These are phyloP conservation scores for Hydnomerulius pinastri DNA, from an alignment of 768 basidiomycete species.

Conservation along the genomic window DNA sequence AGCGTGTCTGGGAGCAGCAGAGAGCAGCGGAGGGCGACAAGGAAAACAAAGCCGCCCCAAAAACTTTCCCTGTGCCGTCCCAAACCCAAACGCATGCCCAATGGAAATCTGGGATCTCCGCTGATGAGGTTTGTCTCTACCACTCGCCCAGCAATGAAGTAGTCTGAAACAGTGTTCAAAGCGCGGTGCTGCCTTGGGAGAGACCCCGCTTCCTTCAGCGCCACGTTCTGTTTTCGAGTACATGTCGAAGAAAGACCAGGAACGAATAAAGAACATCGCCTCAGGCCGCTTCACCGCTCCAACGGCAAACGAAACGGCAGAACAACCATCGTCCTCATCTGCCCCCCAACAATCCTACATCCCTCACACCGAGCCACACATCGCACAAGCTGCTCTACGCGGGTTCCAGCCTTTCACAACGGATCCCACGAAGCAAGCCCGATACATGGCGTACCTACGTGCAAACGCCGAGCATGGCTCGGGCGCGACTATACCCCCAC, in stretches of 20 bases:
- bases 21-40: constrained; percentile 42
- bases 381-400: constrained; percentile 82
- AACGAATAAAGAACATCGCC: constrained; percentile 71
- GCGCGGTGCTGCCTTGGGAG: constrained; percentile 85
- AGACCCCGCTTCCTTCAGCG: constrained; percentile 66
- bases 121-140: constrained; percentile 62
- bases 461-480: constrained; percentile 60
- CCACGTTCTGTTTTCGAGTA: constrained; percentile 92
- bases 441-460: constrained; percentile 81
- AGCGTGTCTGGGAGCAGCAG: constrained; percentile 64
- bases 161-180: constrained; percentile 33
- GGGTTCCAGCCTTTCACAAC: constrained; percentile 90
- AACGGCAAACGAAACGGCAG: constrained; percentile 28
- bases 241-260: constrained; percentile 88
- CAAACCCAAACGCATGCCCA: constrained; percentile 41
- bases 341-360: constrained; percentile 41
- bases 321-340: constrained; percentile 21
- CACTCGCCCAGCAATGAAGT: background rate
- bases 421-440: constrained; percentile 77
- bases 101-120: constrained; percentile 64
- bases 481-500: constrained; percentile 48
- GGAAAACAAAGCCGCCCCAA: constrained; percentile 43
- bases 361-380: constrained; percentile 68
- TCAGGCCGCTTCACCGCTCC: constrained; percentile 28
- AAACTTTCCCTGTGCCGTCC: constrained; percentile 22